These are phyloP conservation scores for Paradendryphiella salina DNA, from an alignment of 2,329 filamentous ascomycete genomes.

Conservation along the genomic window DNA sequence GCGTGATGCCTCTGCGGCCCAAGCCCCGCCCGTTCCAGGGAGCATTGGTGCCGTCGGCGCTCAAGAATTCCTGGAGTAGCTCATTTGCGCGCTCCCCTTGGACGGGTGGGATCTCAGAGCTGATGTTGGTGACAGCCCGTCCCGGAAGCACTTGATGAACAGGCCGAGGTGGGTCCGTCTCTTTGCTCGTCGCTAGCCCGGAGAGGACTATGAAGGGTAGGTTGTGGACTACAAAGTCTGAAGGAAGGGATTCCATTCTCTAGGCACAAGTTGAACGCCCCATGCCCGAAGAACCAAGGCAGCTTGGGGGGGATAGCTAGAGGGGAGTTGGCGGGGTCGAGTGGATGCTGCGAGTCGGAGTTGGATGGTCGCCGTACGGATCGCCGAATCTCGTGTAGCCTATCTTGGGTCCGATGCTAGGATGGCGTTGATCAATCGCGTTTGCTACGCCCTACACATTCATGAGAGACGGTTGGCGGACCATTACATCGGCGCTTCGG, in stretches of 20 bases:
- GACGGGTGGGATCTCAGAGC: slow-evolving; percentile 71
- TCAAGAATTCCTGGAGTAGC: slow-evolving; percentile 67
- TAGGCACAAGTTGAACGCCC: slow-evolving; percentile 31
- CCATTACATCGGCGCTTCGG: slow-evolving; percentile 11
- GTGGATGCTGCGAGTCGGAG: slow-evolving; percentile 12
- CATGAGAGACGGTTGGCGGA: slow-evolving; percentile 3
- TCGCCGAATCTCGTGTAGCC: not conserved
- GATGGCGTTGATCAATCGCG: not conserved
- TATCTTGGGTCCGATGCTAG: not conserved
- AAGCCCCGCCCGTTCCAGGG: slow-evolving; percentile 68
- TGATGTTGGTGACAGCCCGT: slow-evolving; percentile 62
- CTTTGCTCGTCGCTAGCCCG: slow-evolving; percentile 60
- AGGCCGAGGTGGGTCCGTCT: slow-evolving; percentile 51
- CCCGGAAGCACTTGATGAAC: slow-evolving; percentile 43
- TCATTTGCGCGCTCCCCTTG: slow-evolving; percentile 66
- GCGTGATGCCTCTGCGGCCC: slow-evolving; percentile 50
- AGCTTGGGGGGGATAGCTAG: slow-evolving; percentile 2
- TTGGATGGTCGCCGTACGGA: slow-evolving; percentile 3
- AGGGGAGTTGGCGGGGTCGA: slow-evolving; percentile 3
- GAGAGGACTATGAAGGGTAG: slow-evolving; percentile 82
- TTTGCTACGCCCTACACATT: slow-evolving; percentile 3
- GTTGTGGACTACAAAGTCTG: slow-evolving; percentile 82
- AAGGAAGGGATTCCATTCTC: slow-evolving; percentile 76
- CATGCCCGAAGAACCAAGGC: slow-evolving; percentile 25
- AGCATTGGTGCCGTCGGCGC: slow-evolving; percentile 64